phyloP scores from a whole-genome alignment of 495 filamentous ascomycete species.

The Penicillium salamii region DNA sequence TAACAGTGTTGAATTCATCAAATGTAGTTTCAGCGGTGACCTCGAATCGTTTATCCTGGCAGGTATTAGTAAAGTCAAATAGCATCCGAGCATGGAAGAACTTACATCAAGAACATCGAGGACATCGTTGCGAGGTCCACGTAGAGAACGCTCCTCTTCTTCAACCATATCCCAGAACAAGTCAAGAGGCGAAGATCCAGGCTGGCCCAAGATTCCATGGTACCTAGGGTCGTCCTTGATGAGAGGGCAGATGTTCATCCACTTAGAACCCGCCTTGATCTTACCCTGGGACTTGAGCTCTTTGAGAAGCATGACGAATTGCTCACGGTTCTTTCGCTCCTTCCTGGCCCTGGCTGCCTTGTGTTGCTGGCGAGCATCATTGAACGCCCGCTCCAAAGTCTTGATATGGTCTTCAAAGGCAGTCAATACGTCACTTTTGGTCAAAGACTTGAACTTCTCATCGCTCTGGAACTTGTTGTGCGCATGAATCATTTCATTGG shows the following conservation, averaged over 20 bases:
- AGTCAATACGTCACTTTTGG: slow-evolving; percentile 84
- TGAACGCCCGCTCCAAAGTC: slow-evolving; percentile 81
- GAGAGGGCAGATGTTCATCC: slow-evolving; percentile 76
- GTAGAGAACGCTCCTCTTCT: slow-evolving; percentile 83
- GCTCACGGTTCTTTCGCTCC: slow-evolving; percentile 82
- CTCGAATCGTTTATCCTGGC: slow-evolving; percentile 84
- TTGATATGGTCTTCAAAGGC: slow-evolving; percentile 96
- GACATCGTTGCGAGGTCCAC: slow-evolving; percentile 77
- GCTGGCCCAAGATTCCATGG: slow-evolving; percentile 77
- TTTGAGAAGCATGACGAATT: slow-evolving; percentile 67
- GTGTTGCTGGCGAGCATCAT: slow-evolving; percentile 82
- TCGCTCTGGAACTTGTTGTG: slow-evolving; percentile 80
- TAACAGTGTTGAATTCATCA: slow-evolving; percentile 75
- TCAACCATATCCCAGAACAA: slow-evolving; percentile 96
- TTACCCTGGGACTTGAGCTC: slow-evolving; percentile 73
- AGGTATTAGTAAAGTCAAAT: slow-evolving; percentile 15
- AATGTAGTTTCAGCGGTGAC: slow-evolving; percentile 81
- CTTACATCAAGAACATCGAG: slow-evolving; percentile 88
- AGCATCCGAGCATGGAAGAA: slow-evolving; percentile 2
- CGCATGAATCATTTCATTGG: slow-evolving; percentile 74
- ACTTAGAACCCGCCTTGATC: slow-evolving; percentile 88
- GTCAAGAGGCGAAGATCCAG: slow-evolving; percentile 87
- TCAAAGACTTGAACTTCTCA: slow-evolving; percentile 83
- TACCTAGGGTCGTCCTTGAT: slow-evolving; percentile 84
- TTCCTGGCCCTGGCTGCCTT: slow-evolving; percentile 75